Conservation (phyloP, 2,329 filamentous ascomycete genomes). For the Daldinia sp. region DNA sequence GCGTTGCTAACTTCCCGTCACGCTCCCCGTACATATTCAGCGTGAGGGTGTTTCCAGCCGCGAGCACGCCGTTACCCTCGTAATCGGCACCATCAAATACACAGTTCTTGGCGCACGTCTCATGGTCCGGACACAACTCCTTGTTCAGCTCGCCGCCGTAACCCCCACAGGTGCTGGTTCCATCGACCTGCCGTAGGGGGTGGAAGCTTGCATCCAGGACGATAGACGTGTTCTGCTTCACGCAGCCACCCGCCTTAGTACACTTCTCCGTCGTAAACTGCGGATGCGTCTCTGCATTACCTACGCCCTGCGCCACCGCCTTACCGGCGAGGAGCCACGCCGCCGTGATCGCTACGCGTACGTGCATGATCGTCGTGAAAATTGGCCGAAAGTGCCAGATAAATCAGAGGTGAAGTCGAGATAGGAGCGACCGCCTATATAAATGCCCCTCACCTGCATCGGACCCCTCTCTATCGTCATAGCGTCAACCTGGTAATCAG, state of each 20-base stretch:
- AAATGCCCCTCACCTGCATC: conserved; percentile 1
- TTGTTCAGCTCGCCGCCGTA: conserved; percentile 45
- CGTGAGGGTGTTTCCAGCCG: conserved; percentile 35
- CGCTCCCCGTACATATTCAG: conserved; percentile 45
- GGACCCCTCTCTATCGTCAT: conserved; percentile 7
- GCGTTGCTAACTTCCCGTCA: conserved; percentile 41
- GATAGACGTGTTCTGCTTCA: conserved; percentile 55
- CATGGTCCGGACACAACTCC: conserved; percentile 55
- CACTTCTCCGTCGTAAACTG: conserved; percentile 60
- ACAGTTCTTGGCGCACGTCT: conserved; percentile 59
- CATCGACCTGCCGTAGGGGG: conserved; percentile 42
- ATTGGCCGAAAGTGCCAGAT: not conserved
- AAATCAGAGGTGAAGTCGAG: not conserved
- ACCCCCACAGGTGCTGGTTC: conserved; percentile 39
- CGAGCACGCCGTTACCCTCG: conserved; percentile 43
- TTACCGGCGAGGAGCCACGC: conserved; percentile 12
- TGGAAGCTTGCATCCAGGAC: conserved; percentile 59
- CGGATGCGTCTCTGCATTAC: conserved; percentile 50
- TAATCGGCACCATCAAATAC: conserved; percentile 60
- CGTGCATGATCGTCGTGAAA: conserved; percentile 23
- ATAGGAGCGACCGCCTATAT: conserved; percentile 14
- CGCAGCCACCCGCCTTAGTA: conserved; percentile 58
- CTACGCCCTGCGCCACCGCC: conserved; percentile 26
- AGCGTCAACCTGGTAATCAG: conserved; percentile 14
- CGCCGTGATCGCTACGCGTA: conserved; percentile 1